Evolutionary conservation across 1,139 yeast species (phyloP).

Genomic region (Taphrina flavorubra): DNA sequence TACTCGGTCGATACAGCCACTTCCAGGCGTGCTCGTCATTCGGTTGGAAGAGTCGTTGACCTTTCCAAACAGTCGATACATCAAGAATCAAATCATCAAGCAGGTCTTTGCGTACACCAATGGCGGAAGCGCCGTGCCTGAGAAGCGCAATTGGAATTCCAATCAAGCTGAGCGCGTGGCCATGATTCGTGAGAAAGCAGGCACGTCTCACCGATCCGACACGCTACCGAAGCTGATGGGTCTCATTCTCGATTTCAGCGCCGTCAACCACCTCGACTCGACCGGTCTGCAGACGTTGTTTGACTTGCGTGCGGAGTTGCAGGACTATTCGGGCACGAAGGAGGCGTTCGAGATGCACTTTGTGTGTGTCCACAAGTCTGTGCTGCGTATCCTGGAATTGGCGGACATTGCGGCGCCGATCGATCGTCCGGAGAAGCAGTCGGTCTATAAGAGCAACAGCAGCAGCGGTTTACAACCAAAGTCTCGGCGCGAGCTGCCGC

Average conservation of each 20-base stretch:
- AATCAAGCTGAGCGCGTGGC: conserved; percentile 18
- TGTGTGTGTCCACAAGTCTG: conserved; percentile 29
- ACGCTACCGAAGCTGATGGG: conserved; percentile 70
- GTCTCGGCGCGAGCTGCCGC: conserved; percentile 21
- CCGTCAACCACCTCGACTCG: conserved; percentile 75
- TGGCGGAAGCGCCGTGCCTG: background rate
- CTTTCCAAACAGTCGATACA: conserved; percentile 79
- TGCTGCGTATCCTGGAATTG: conserved; percentile 27
- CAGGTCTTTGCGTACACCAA: conserved; percentile 57
- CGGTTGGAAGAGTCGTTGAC: conserved; percentile 81
- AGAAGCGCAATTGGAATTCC: conserved; percentile 24
- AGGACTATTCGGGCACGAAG: conserved; percentile 67
- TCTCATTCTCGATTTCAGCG: conserved; percentile 78
- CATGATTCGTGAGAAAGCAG: conserved; percentile 26
- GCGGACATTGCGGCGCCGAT: conserved; percentile 33
- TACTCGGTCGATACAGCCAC: conserved; percentile 57
- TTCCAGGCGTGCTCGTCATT: conserved; percentile 87
- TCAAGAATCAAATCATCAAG: conserved; percentile 71
- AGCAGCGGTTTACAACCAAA: background rate
- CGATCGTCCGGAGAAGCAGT: conserved; percentile 28
- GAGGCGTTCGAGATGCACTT: conserved; percentile 36
- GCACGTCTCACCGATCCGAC: conserved; percentile 51
- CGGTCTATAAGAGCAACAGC: background rate
- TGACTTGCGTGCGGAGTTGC: conserved; percentile 75
- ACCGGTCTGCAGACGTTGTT: conserved; percentile 80